phyloP scores from a whole-genome alignment of 805 yeast species.

The Candida fluviatilis region DNA sequence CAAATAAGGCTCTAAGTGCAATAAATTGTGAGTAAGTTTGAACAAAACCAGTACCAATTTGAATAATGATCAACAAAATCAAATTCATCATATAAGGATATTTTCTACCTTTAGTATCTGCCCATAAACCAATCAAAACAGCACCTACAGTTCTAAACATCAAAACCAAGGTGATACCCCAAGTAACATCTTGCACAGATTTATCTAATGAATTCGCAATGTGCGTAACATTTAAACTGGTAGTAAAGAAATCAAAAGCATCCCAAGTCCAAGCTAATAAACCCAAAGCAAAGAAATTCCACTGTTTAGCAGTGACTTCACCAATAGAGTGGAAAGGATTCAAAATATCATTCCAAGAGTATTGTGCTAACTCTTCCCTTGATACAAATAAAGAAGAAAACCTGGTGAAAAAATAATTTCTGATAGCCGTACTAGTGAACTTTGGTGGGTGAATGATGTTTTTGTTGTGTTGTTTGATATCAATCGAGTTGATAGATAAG shows the following conservation, averaged over 20 bases:
- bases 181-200: conserved; percentile 48
- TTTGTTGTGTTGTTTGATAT: conserved; percentile 15
- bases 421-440: conserved; percentile 9
- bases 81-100: conserved; percentile 31
- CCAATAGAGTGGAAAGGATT: conserved; percentile 44
- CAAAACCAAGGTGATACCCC: conserved; percentile 69
- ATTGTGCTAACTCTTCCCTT: conserved; percentile 32
- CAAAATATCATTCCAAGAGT: conserved; percentile 34
- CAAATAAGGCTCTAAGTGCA: conserved; percentile 61
- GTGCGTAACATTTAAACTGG: conserved; percentile 47
- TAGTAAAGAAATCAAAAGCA: conserved; percentile 65
- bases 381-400: conserved; percentile 47
- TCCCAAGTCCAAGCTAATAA: conserved; percentile 69
- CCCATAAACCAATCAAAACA: conserved; percentile 55
- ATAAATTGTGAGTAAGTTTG: conserved; percentile 55
- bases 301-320: conserved; percentile 35
- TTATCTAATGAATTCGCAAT: conserved; percentile 46
- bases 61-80: conserved; percentile 41
- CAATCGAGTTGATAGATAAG: conserved; percentile 9
- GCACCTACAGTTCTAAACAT: conserved; percentile 74
- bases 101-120: conserved; percentile 14
- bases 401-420: conserved; percentile 40
- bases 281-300: conserved; percentile 60
- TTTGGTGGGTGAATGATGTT: conserved; percentile 24
- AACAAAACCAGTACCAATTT: conserved; percentile 65